Evolutionary conservation across 73 alveolate species (phyloP).

Genomic region (Tetrahymena borealis): DNA sequence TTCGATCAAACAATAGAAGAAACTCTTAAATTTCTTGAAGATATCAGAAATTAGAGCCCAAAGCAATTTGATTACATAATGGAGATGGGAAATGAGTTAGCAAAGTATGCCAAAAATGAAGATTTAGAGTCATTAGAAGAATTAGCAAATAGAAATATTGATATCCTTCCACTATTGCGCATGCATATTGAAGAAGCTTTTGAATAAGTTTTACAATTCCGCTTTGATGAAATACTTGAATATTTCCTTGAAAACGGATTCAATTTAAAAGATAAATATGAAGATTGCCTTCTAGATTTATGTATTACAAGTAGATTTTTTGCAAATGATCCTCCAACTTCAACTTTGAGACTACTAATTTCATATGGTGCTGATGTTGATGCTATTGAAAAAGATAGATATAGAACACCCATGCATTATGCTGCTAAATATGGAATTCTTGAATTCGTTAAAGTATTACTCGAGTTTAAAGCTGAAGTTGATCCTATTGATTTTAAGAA

Average conservation of each 20-base stretch:
- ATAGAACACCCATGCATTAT: not conserved
- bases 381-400: not conserved
- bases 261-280: not conserved
- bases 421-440: not conserved
- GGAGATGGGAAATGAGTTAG: not conserved
- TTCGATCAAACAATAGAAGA: not conserved
- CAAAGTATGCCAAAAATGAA: not conserved
- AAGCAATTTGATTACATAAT: not conserved
- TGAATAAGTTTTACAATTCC: not conserved
- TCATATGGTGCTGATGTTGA: not conserved
- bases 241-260: not conserved
- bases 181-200: not conserved
- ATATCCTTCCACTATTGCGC: not conserved
- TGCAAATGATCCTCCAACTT: not conserved
- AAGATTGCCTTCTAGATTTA: slow-evolving; percentile 1
- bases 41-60: not conserved
- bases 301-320: not conserved
- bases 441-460: not conserved
- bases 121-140: not conserved
- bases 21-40: not conserved
- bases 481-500: not conserved
- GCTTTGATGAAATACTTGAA: not conserved
- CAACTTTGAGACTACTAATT: not conserved
- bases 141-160: not conserved
- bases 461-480: not conserved